Evolutionary conservation across 1,284 basidiomycete genomes (phyloP).

Genomic region (Trichosporon faecale): DNA sequence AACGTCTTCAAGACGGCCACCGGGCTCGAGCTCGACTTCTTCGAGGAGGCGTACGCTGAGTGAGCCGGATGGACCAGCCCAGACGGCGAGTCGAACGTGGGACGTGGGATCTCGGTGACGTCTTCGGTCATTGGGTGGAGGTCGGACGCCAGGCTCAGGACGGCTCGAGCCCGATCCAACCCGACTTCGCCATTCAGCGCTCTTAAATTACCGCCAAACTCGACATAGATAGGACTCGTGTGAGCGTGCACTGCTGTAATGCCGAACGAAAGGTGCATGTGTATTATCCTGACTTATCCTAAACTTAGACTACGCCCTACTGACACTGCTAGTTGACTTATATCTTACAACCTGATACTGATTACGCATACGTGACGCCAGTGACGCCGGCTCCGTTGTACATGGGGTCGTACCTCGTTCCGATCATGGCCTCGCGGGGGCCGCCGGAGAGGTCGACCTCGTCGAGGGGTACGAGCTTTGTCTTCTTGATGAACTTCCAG

Average conservation of each 20-base stretch:
- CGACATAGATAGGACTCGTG: neutral
- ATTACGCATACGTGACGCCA: neutral
- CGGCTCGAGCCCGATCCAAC: neutral
- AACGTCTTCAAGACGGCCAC: conserved; percentile 18
- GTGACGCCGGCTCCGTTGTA: neutral
- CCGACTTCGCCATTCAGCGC: too few relatives aligned
- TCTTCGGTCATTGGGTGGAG: neutral
- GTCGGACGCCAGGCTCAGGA: neutral
- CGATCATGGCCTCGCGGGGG: conserved; percentile 14
- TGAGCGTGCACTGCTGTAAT: neutral
- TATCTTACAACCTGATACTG: neutral
- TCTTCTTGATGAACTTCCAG: conserved; percentile 19
- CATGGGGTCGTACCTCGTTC: conserved; percentile 20
- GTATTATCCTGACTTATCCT: neutral
- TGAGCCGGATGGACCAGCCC: neutral
- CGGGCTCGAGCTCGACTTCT: conserved; percentile 22
- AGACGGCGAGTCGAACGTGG: neutral
- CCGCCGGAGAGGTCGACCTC: conserved; percentile 69
- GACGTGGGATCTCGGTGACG: neutral
- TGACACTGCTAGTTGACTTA: neutral
- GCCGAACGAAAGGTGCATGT: neutral
- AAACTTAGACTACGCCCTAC: neutral
- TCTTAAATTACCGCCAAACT: too few relatives aligned
- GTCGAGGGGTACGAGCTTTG: conserved; percentile 44
- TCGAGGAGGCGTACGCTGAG: conserved; percentile 17